Conservation (phyloP, 495 filamentous ascomycete species). For the Aspergillus nanangensis region DNA sequence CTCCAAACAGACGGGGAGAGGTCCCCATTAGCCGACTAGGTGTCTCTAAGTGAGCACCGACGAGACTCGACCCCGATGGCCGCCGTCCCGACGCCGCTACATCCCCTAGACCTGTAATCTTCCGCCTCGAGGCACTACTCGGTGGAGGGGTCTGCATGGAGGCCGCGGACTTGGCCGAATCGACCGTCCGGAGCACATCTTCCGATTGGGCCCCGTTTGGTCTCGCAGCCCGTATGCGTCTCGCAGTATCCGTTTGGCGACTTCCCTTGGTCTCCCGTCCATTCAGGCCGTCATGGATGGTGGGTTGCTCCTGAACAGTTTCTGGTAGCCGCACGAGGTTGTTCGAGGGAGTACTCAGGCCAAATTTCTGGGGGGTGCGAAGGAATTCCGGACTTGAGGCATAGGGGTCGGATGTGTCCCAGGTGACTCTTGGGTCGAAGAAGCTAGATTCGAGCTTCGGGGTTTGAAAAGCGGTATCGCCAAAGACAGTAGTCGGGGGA, state of each 20-base stretch:
- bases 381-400: slow-evolving; percentile 50
- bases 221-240: slow-evolving; percentile 33
- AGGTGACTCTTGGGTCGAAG: slow-evolving; percentile 47
- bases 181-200: slow-evolving; percentile 32
- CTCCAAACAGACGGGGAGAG: slow-evolving; percentile 46
- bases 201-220: slow-evolving; percentile 31
- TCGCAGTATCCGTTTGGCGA: slow-evolving; percentile 41
- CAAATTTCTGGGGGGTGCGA: slow-evolving; percentile 45
- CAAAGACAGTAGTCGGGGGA: slow-evolving; percentile 60
- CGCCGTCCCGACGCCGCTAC: slow-evolving; percentile 18
- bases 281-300: slow-evolving; percentile 48
- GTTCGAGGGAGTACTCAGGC: slow-evolving; percentile 25
- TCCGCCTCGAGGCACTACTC: slow-evolving; percentile 52
- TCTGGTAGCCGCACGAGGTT: slow-evolving; percentile 21
- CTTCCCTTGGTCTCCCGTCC: slow-evolving; percentile 43
- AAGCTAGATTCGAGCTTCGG: slow-evolving; percentile 57
- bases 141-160: slow-evolving; percentile 67
- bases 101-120: slow-evolving; percentile 32
- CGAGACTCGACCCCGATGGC: slow-evolving; percentile 17
- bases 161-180: slow-evolving; percentile 44
- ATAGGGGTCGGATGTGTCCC: slow-evolving; percentile 50
- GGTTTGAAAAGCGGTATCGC: slow-evolving; percentile 61
- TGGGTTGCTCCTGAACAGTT: slow-evolving; percentile 17
- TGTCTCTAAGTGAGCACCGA: slow-evolving; percentile 33
- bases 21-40: slow-evolving; percentile 39